phyloP scores from a whole-genome alignment of 345 rosid species.

The Ricinus communis region DNA sequence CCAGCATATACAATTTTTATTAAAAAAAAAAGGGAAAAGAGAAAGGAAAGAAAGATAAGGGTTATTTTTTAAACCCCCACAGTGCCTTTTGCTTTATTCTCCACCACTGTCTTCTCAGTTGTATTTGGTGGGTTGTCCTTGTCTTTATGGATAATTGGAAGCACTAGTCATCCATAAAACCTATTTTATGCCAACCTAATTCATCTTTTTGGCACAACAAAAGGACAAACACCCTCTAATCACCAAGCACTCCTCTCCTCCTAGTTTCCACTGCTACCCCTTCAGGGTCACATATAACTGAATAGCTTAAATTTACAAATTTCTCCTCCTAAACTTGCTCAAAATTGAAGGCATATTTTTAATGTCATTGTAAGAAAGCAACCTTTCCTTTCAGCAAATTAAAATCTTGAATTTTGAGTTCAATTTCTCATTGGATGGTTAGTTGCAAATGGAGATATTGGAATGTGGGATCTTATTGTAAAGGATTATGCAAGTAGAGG shows the following conservation, averaged over 20 bases:
- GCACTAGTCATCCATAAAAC: conserved; percentile 38
- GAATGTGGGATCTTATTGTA: neutral
- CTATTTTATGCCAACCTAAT: conserved; percentile 41
- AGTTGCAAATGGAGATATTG: neutral
- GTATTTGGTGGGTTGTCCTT: conserved; percentile 50
- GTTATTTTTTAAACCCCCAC: conserved; percentile 7
- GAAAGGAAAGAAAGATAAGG: neutral
- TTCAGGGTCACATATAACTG: neutral
- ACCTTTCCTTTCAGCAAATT: neutral
- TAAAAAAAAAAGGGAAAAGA: neutral
- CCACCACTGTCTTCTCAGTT: conserved; percentile 47
- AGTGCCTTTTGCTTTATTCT: conserved; percentile 40
- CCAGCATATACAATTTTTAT: conserved; percentile 20
- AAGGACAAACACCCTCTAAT: conserved; percentile 20
- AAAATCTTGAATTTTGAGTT: no score
- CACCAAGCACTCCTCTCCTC: conserved; percentile 6
- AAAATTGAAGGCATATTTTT: neutral
- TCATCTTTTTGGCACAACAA: conserved; percentile 16
- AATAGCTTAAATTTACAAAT: neutral
- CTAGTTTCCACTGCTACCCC: neutral
- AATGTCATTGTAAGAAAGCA: no score
- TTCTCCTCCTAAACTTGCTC: neutral
- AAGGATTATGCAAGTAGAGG: neutral
- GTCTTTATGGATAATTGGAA: conserved; percentile 44
- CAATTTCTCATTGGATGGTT: neutral